phyloP scores from a whole-genome alignment of 2,329 filamentous ascomycete species.

The Trichothecium sympodiale region DNA sequence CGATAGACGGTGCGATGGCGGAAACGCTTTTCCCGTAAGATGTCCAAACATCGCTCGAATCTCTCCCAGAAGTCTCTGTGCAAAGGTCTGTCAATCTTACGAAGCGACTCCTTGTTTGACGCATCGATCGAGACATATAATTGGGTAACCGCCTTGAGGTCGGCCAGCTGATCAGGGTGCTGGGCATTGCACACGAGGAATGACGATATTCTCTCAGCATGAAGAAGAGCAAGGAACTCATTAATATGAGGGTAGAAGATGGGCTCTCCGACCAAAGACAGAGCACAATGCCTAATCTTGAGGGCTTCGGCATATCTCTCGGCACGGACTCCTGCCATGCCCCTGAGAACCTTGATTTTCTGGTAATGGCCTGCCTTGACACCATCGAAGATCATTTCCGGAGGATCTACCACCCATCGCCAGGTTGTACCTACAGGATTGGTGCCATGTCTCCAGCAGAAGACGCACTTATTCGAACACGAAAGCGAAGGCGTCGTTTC shows the following conservation, averaged over 20 bases:
- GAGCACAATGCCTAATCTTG: slow-evolving; percentile 83
- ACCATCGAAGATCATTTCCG: slow-evolving; percentile 79
- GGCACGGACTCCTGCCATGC: slow-evolving; percentile 82
- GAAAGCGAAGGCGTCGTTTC: slow-evolving; percentile 92
- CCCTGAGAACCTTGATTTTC: slow-evolving; percentile 95
- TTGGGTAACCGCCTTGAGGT: slow-evolving; percentile 79
- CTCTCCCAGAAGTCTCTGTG: slow-evolving; percentile 97
- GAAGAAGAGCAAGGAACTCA: slow-evolving; percentile 74
- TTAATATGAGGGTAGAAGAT: slow-evolving; percentile 99
- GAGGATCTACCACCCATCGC: slow-evolving; percentile 91
- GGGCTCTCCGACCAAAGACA: slow-evolving; percentile 90
- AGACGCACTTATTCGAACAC: slow-evolving; percentile 97
- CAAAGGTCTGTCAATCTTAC: slow-evolving; percentile 81
- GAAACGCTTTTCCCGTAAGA: slow-evolving; percentile 72
- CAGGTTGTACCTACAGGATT: slow-evolving; percentile 95
- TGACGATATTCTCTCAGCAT: slow-evolving; percentile 76
- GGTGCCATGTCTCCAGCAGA: slow-evolving; percentile 96
- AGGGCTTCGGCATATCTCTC: slow-evolving; percentile 90
- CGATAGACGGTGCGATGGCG: slow-evolving; percentile 89
- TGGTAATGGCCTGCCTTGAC: slow-evolving; percentile 89
- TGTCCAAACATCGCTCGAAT: slow-evolving; percentile 83
- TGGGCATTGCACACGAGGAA: slow-evolving; percentile 97
- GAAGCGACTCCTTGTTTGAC: slow-evolving; percentile 75
- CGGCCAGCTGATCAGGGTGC: slow-evolving; percentile 80
- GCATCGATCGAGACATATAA: slow-evolving; percentile 96